Percentiles rank a stretch among this genome's conserved stretches.
Evolutionary conservation across 164 flowering plant genomes (phyloP).

Genomic region (Saururus chinensis): DNA sequence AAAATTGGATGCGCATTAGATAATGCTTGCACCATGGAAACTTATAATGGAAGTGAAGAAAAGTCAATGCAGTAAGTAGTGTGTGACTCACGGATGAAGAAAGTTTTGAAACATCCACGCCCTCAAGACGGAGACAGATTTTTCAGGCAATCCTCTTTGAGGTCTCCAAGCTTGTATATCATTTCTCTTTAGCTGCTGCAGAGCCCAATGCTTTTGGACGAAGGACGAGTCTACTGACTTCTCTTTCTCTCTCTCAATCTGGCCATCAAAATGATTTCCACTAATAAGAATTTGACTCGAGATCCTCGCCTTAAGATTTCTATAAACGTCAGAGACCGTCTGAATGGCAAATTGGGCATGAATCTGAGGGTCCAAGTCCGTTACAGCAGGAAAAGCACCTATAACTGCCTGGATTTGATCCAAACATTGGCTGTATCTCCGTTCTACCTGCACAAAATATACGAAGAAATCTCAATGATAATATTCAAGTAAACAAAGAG

Average conservation of each 20-base stretch:
- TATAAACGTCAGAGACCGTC: slow-evolving; percentile 46
- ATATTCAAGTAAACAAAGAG: not conserved
- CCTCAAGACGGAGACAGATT: slow-evolving; percentile 79
- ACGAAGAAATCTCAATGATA: not conserved
- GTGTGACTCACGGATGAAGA: slow-evolving; percentile 78
- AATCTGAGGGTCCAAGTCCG: slow-evolving; percentile 62
- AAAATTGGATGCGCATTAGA: slow-evolving; percentile 1
- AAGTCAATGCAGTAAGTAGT: not conserved
- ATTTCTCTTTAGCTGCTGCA: slow-evolving; percentile 64
- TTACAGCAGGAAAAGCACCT: slow-evolving; percentile 77
- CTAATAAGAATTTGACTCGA: slow-evolving; percentile 49
- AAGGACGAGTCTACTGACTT: slow-evolving; percentile 43
- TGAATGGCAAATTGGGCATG: slow-evolving; percentile 72
- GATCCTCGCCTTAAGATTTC: slow-evolving; percentile 59
- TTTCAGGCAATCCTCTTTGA: slow-evolving; percentile 93
- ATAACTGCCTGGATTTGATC: slow-evolving; percentile 66
- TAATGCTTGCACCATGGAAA: not conserved
- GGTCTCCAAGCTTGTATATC: slow-evolving; percentile 87
- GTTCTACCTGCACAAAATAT: slow-evolving; percentile 53
- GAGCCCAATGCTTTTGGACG: slow-evolving; percentile 75
- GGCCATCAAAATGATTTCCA: slow-evolving; percentile 23
- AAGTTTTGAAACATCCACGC: slow-evolving; percentile 99
- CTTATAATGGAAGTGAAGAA: not conserved
- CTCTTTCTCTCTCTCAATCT: slow-evolving; percentile 23
- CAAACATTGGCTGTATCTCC: slow-evolving; percentile 56